A percentile compares a stretch with the other conserved stretches of the same genome.
Evolutionary conservation across 768 basidiomycete species (phyloP).

Genomic region (Naematelia encephala): DNA sequence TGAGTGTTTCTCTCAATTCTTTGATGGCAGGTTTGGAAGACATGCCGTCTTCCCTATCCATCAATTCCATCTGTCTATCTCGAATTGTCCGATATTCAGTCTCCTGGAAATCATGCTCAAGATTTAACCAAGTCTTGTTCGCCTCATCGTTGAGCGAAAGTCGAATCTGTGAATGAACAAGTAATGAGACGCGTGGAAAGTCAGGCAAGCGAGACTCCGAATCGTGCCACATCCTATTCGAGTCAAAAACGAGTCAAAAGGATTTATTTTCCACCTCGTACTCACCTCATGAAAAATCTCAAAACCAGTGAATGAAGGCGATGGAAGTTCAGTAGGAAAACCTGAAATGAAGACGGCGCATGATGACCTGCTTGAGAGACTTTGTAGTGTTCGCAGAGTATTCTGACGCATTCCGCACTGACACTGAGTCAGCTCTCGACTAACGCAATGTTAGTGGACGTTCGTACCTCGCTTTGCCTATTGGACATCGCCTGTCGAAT

Average conservation of each 20-base stretch:
- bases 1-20: slow-evolving; percentile 35
- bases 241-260: no score
- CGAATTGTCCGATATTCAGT: slow-evolving; percentile 38
- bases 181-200: slow-evolving; percentile 29
- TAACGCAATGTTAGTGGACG: not conserved
- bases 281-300: slow-evolving; percentile 40
- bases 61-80: slow-evolving; percentile 42
- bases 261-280: no score
- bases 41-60: slow-evolving; percentile 44
- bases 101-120: slow-evolving; percentile 40
- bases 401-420: slow-evolving; percentile 44
- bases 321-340: slow-evolving; percentile 38
- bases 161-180: slow-evolving; percentile 37
- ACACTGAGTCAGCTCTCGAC: not conserved
- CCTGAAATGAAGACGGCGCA: slow-evolving; percentile 30
- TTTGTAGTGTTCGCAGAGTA: slow-evolving; percentile 44
- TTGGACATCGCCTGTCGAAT: slow-evolving; percentile 31
- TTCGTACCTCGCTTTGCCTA: slow-evolving; percentile 41
- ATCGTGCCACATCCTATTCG: slow-evolving; percentile 40
- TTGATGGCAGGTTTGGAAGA: slow-evolving; percentile 23
- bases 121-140: slow-evolving; percentile 36
- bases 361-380: slow-evolving; percentile 36
- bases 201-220: slow-evolving; percentile 33
- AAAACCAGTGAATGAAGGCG: slow-evolving; percentile 34
- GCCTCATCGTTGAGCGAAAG: slow-evolving; percentile 34